Percentiles rank a stretch among this genome's conserved stretches.
Evolutionary conservation across 1,284 basidiomycete species (phyloP).

Genomic region (Puccinia coronata): DNA sequence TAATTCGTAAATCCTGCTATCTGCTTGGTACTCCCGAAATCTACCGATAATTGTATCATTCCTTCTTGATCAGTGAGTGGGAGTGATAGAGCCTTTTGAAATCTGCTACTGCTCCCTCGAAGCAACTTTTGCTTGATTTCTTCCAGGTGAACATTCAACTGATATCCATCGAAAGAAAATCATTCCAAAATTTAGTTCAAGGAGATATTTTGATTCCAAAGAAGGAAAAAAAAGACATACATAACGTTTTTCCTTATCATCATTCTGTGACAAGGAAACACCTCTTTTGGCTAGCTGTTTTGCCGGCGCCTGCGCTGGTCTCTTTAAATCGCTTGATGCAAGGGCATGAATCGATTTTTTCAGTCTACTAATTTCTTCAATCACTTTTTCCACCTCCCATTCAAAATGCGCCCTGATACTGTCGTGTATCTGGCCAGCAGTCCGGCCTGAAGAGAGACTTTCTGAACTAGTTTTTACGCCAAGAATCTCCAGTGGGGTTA

Average conservation of each 20-base stretch:
- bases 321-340: neutral
- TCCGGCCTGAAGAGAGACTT: neutral
- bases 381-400: slow-evolving; percentile 2
- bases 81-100: neutral
- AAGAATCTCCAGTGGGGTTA: neutral
- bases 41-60: neutral
- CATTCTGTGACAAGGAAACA: neutral
- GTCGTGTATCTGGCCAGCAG: too few relatives aligned
- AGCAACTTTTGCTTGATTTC: slow-evolving; percentile 9
- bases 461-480: neutral
- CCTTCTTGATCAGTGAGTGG: neutral
- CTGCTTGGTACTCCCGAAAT: neutral
- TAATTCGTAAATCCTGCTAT: neutral
- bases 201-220: neutral
- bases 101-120: neutral
- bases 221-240: neutral
- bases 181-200: neutral
- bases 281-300: neutral
- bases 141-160: neutral
- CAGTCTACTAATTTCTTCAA: neutral
- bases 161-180: neutral
- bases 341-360: neutral
- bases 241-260: neutral
- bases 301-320: neutral
- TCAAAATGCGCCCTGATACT: neutral